These are phyloP conservation scores for Torulaspora quercuum DNA, from an alignment of 805 yeast genomes.

Conservation along the genomic window DNA sequence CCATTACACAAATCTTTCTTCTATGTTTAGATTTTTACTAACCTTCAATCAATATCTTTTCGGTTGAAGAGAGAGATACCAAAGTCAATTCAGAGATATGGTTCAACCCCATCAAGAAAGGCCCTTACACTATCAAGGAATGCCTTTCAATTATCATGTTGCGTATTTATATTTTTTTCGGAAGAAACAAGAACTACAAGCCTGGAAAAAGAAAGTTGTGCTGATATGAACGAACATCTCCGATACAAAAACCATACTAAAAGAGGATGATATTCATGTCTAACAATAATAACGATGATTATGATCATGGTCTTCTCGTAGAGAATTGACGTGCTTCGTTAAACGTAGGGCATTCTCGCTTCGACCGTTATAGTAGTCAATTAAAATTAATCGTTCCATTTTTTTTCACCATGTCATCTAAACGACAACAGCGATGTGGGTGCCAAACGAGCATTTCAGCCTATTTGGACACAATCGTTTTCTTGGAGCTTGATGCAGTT, in stretches of 20 bases:
- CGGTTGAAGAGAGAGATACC: too few species aligned
- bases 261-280: neutral
- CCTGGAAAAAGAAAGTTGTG: slow-evolving; percentile 7
- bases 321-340: slow-evolving; percentile 3
- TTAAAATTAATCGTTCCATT: slow-evolving; percentile 4
- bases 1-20: slow-evolving; percentile 5
- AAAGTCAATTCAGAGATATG: too few species aligned
- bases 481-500: too few species aligned
- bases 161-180: slow-evolving; percentile 12
- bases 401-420: slow-evolving; percentile 2
- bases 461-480: neutral
- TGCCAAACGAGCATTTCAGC: slow-evolving; percentile 3
- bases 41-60: too few species aligned
- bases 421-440: slow-evolving; percentile 6
- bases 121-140: too few species aligned
- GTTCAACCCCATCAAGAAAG: neutral
- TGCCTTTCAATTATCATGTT: neutral
- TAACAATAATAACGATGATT: neutral
- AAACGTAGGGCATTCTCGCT: too few species aligned
- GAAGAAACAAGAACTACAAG: slow-evolving; percentile 2
- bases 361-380: neutral
- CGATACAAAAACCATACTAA: slow-evolving; percentile 7
- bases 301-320: slow-evolving; percentile 1
- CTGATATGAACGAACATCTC: slow-evolving; percentile 11
- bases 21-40: too few species aligned